phyloP scores from a whole-genome alignment of 2,329 filamentous ascomycete genomes.

The Paecilomyces sp. region DNA sequence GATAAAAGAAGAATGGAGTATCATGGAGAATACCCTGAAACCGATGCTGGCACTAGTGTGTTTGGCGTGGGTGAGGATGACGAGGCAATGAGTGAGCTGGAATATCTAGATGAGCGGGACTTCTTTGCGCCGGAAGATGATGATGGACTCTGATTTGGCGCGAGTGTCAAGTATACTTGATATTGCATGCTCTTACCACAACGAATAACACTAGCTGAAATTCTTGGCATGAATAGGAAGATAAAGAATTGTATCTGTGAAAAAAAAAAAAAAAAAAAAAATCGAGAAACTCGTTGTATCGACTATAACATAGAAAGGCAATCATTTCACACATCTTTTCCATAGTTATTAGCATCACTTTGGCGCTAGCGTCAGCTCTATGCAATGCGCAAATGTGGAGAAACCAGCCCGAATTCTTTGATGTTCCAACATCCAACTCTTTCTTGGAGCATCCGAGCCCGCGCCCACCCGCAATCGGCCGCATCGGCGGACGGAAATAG shows the following conservation, averaged over 20 bases:
- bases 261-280: too few species aligned
- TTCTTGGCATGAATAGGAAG: neutral
- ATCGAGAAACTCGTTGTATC: neutral
- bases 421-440: neutral
- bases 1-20: slow-evolving; percentile 25
- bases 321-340: neutral
- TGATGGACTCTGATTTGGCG: neutral
- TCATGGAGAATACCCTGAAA: slow-evolving; percentile 10
- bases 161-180: neutral
- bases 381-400: neutral
- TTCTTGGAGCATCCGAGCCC: slow-evolving; percentile 7
- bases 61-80: slow-evolving; percentile 9
- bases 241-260: neutral
- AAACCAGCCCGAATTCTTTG: neutral
- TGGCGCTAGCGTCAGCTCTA: neutral
- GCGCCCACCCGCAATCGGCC: neutral
- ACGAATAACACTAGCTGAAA: neutral
- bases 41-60: slow-evolving; percentile 2
- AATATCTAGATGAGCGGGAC: slow-evolving; percentile 9
- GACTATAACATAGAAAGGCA: neutral
- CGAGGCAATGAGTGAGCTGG: slow-evolving; percentile 10
- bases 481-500: slow-evolving; percentile 6
- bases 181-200: neutral
- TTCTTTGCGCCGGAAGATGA: neutral
- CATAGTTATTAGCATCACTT: neutral